Base-by-base conservation (phyloP, 371 early-diverging fungal species). In the Lichtheimia ramosa region DNA sequence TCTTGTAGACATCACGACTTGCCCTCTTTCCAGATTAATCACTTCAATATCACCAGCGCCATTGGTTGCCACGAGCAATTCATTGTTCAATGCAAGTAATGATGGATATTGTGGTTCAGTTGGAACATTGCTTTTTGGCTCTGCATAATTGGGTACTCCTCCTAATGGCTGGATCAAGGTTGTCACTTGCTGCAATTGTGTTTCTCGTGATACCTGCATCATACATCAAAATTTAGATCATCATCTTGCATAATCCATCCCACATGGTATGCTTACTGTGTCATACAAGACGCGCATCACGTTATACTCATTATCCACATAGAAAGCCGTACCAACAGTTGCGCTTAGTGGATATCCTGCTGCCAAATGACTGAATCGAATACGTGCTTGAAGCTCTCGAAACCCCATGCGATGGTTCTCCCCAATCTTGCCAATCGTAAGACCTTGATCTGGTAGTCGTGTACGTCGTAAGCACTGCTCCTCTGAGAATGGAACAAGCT, bases 321-420 rank as follows among this genome's bases (percentile, higher is more conserved):
- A 80, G 63, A 79, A 81, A n/a, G 77, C 62, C 15, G 62, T 46
- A 3, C 74, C 69, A 2, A 52, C 28, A 0, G 55, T 51, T 5
- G 64, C 48, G 16, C 62, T 62, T 15, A 65, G 24, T 27, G 70
- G 77, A 64, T 58, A 63, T 0, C 83, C 87, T 28, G 71, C 57
- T 42, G 80, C 73, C 54, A 90, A 66, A 61, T 89, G 87, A 65
- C 84, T 89, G 61, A 78, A 84, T 34, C 85, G 82, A n/a, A 89
- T 77, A n/a, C 89, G 82, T 43, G 82, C 74, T 70, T 85, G 83
- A 15, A 87, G 60, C 58, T 90, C 88, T 42, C 88, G 78, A 57
- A 86, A 90, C 2, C 79, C 74, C 23, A 75, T 51, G 7, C 71
- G 56, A 43, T 58, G 27, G 48, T 50, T n/a, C 61, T 63, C 27